These are phyloP conservation scores for Huntiella decipiens DNA, from an alignment of 2,329 filamentous ascomycete genomes.

Conservation along the genomic window DNA sequence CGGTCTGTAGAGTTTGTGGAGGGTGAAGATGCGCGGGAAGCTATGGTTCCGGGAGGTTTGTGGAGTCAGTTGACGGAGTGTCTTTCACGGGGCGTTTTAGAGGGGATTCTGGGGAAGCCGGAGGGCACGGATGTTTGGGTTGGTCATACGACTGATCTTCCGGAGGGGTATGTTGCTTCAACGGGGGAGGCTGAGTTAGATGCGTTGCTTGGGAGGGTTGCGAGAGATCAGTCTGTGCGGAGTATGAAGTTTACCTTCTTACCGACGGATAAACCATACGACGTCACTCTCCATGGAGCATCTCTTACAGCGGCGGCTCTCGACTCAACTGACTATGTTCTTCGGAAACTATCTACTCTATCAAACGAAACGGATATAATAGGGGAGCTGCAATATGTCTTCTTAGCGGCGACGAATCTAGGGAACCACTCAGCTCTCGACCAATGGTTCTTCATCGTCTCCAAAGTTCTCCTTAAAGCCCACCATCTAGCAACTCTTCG, in stretches of 20 bases:
- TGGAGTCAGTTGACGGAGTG: slow-evolving; percentile 34
- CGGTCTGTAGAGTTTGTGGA: slow-evolving; percentile 16
- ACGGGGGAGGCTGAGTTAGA: slow-evolving; percentile 23
- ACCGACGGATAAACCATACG: slow-evolving; percentile 24
- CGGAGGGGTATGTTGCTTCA: slow-evolving; percentile 24
- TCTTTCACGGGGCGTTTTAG: slow-evolving; percentile 27
- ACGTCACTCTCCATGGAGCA: slow-evolving; percentile 19
- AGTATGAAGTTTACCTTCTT: slow-evolving; percentile 31
- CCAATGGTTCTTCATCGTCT: slow-evolving; percentile 40
- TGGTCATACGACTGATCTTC: slow-evolving; percentile 33
- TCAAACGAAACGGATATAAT: slow-evolving; percentile 25
- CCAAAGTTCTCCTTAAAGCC: slow-evolving; percentile 31
- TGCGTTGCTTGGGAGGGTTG: slow-evolving; percentile 18
- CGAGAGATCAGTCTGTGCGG: slow-evolving; percentile 18
- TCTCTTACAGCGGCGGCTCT: slow-evolving; percentile 25
- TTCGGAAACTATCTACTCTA: slow-evolving; percentile 10
- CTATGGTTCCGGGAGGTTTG: slow-evolving; percentile 18
- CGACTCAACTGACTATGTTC: slow-evolving; percentile 30
- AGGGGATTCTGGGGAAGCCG: slow-evolving; percentile 25
- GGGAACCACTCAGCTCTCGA: slow-evolving; percentile 40
- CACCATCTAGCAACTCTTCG: slow-evolving; percentile 24
- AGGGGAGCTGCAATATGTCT: slow-evolving; percentile 43
- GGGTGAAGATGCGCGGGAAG: slow-evolving; percentile 13
- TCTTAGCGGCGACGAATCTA: slow-evolving; percentile 36
- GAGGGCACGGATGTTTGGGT: slow-evolving; percentile 23